Conservation (phyloP, 1,284 basidiomycete species). For the Tylopilus sp. region DNA sequence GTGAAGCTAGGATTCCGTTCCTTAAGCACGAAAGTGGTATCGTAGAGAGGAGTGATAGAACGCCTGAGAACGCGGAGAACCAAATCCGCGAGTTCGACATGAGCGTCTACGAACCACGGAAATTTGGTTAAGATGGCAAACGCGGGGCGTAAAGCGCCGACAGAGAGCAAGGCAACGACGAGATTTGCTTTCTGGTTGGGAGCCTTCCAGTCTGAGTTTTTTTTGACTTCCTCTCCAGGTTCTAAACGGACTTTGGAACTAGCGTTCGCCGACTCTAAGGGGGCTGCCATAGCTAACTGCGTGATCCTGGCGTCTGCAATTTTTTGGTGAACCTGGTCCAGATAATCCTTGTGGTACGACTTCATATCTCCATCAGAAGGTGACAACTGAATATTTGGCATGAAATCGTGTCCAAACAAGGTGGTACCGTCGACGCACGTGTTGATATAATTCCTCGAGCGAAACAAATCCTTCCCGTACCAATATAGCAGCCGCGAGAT, state of each 20-base stretch:
- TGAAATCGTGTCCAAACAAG: conserved; percentile 7
- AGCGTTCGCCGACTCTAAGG: conserved; percentile 61
- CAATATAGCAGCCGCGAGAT: conserved; percentile 81
- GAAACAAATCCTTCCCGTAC: conserved; percentile 86
- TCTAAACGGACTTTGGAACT: conserved; percentile 38
- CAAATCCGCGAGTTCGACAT: conserved; percentile 82
- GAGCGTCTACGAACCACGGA: conserved; percentile 82
- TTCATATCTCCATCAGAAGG: conserved; percentile 78
- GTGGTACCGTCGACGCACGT: conserved; percentile 50
- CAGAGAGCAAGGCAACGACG: conserved; percentile 75
- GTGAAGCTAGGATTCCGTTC: conserved; percentile 58
- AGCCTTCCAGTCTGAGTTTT: conserved; percentile 43
- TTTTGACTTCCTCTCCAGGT: conserved; percentile 42
- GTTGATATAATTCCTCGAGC: conserved; percentile 82
- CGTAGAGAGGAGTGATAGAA: conserved; percentile 69
- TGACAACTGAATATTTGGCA: conserved; percentile 49
- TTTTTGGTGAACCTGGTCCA: conserved; percentile 60
- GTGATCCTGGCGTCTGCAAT: conserved; percentile 70
- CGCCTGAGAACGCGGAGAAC: conserved; percentile 71
- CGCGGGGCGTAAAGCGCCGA: conserved; percentile 80
- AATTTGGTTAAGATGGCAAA: conserved; percentile 78
- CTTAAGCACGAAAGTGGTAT: conserved; percentile 46
- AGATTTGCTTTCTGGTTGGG: conserved; percentile 84
- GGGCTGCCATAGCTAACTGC: conserved; percentile 85
- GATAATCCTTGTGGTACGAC: conserved; percentile 63